Conservation (phyloP, 1,284 basidiomycete genomes). For the Neotropicomus parvogracilis region DNA sequence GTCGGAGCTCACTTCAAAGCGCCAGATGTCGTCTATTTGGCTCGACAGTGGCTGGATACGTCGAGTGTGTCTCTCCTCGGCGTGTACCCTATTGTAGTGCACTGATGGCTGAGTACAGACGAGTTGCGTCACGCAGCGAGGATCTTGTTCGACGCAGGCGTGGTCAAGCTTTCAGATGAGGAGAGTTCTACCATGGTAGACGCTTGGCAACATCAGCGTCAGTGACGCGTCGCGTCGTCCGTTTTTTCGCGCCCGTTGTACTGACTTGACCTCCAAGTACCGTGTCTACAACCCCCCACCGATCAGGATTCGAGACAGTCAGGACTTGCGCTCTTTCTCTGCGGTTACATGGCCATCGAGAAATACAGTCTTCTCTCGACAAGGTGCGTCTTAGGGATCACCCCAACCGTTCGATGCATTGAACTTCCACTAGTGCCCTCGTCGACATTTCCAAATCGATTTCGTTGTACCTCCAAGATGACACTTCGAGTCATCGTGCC, state of each 20-base stretch:
- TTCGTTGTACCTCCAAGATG: constrained; percentile 70
- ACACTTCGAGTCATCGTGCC: constrained; percentile 58
- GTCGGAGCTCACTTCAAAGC: constrained; percentile 58
- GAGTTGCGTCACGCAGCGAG: constrained; percentile 76
- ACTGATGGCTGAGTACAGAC: constrained; percentile 37
- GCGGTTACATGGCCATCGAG: constrained; percentile 81
- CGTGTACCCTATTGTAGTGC: not conserved
- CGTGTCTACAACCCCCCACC: constrained; percentile 55
- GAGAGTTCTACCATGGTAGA: constrained; percentile 61
- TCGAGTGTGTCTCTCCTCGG: constrained; percentile 47
- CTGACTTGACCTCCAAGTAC: constrained; percentile 45
- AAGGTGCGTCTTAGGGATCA: constrained; percentile 42
- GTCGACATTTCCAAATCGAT: constrained; percentile 85
- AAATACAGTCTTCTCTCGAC: constrained; percentile 76
- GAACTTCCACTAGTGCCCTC: constrained; percentile 55
- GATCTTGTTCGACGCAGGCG: constrained; percentile 70
- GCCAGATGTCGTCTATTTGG: constrained; percentile 71
- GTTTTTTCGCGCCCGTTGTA: not conserved
- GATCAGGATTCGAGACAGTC: constrained; percentile 52
- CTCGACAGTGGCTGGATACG: constrained; percentile 70
- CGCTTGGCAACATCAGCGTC: constrained; percentile 67
- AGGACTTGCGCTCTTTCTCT: constrained; percentile 72
- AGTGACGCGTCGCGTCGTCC: constrained; percentile 22
- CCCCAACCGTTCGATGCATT: not conserved
- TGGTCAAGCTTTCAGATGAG: constrained; percentile 64